Conservation (phyloP, 2,329 filamentous ascomycete genomes). For the Zymoseptoria crescenta region DNA sequence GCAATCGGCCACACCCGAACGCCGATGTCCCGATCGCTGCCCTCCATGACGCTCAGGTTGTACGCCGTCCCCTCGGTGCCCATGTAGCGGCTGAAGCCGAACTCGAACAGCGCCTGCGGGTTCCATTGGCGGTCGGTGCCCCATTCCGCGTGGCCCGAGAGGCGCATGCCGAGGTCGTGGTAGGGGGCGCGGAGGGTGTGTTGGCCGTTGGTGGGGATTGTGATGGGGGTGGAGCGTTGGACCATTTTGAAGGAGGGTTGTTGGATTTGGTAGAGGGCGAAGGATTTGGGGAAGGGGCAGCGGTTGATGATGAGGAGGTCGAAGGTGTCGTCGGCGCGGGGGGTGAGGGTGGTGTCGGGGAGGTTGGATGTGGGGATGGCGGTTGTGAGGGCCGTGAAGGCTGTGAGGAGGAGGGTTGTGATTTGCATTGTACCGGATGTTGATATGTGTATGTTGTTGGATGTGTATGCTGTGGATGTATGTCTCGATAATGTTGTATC, state of each 20-base stretch:
- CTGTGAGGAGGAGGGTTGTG: conserved; percentile 6
- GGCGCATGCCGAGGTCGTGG: conserved; percentile 22
- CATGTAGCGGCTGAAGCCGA: conserved; percentile 19
- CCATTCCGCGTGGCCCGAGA: conserved; percentile 23
- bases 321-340: conserved; percentile 17
- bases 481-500: background rate
- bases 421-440: conserved; percentile 4
- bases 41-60: conserved; percentile 22
- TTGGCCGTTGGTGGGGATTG: conserved; percentile 11
- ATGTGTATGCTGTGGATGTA: background rate
- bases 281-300: conserved; percentile 18
- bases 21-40: conserved; percentile 20
- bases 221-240: conserved; percentile 14
- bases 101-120: conserved; percentile 24
- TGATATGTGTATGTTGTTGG: too few relatives aligned
- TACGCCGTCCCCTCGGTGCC: conserved; percentile 21
- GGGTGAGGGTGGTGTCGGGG: conserved; percentile 2
- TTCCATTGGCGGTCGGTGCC: conserved; percentile 21
- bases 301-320: conserved; percentile 23
- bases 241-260: conserved; percentile 18
- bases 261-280: conserved; percentile 24
- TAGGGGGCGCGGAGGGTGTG: conserved; percentile 17
- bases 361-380: conserved; percentile 1
- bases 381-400: conserved; percentile 3
- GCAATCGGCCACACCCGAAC: conserved; percentile 17